Base-by-base conservation (phyloP, 257 asterid species). In the Cynanchum wilfordii region DNA sequence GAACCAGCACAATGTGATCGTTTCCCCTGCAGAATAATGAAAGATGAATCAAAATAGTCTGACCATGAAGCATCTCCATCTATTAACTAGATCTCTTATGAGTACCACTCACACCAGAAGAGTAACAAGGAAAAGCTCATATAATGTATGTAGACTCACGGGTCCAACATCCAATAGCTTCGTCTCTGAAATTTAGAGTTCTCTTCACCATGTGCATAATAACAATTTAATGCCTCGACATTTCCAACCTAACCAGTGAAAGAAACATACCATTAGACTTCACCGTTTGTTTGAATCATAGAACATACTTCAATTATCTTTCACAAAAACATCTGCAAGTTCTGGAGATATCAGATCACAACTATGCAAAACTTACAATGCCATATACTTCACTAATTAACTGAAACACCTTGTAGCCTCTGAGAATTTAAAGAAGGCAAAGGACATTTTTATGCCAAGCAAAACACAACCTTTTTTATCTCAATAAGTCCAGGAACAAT, bases 1-100 rank as follows among this genome's bases (percentile, higher is more conserved):
- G 99, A 74, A 94, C 99, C 74, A 94, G 96, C 77, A 94, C 97
- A 88, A 94, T 91, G 82, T 94, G 99, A 67, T 91, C 99, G 52
- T 68, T 81, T 55, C 84, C 93, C 87, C 99, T 94, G 95, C 51
- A 76, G 76, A 76, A 79, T 65, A 77, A 75, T 66, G 76, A 72
- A 74, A 78, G 62, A 22, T 42, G 68, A 38, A 65, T 47, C 11
- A 63, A 3, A 52, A 27, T 55, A 79, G 12, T 17, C 16, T 7
- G 16, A 36, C 50, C 22, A n/a, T 36, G 19, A 36, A 36, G 69
- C 69, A 64, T 36, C 47, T 36, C 27, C 7, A 64, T 0, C 50
- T 20, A 36, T 27, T 42, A 54, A 68, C 47, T 38, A 42, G 38
- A 67, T n/a, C 56, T 56, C 59, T 55, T 69, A 17, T 58, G 6